These are phyloP conservation scores for Tetracentron sinense DNA, from an alignment of 164 flowering plant species.

Conservation along the genomic window DNA sequence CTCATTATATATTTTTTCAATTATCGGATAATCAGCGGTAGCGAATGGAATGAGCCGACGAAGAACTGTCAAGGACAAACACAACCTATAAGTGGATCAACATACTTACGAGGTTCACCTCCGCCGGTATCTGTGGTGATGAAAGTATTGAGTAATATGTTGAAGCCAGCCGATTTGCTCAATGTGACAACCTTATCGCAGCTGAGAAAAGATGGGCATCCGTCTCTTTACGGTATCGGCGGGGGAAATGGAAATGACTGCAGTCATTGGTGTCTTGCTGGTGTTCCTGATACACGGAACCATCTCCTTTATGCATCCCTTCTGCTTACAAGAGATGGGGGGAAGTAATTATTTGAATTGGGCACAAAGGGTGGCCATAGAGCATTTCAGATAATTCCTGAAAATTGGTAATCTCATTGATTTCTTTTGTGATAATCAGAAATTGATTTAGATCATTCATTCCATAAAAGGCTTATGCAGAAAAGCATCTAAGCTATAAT, in stretches of 20 bases:
- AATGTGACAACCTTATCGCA: constrained; percentile 45
- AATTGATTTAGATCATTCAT: too few species aligned
- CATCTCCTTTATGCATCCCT: constrained; percentile 11
- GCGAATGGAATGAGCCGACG: constrained; percentile 30
- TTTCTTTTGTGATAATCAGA: too few species aligned
- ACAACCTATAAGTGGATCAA: constrained; percentile 25
- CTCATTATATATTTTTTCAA: too few species aligned
- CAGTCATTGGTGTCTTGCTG: constrained; percentile 69
- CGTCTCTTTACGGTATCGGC: constrained; percentile 36
- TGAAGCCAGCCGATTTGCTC: constrained; percentile 35
- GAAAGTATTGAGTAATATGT: constrained; percentile 23
- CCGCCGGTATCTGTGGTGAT: constrained; percentile 25
- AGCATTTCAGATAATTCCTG: too few species aligned
- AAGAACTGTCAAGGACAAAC: constrained; percentile 30
- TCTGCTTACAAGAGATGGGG: too few species aligned
- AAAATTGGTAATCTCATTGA: too few species aligned
- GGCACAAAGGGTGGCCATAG: too few species aligned
- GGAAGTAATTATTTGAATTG: too few species aligned
- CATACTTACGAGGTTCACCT: constrained; percentile 36
- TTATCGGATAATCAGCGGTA: constrained; percentile 40
- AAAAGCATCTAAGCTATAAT: too few species aligned
- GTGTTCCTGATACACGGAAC: constrained; percentile 75
- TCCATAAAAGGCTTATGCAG: too few species aligned
- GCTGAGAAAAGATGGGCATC: constrained; percentile 61
- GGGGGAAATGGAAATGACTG: constrained; percentile 43